Evolutionary conservation across 2,329 filamentous ascomycete genomes (phyloP), one percentile per base, ranked within the genome.

Genomic region (Neocatenulostroma microsporum): DNA sequence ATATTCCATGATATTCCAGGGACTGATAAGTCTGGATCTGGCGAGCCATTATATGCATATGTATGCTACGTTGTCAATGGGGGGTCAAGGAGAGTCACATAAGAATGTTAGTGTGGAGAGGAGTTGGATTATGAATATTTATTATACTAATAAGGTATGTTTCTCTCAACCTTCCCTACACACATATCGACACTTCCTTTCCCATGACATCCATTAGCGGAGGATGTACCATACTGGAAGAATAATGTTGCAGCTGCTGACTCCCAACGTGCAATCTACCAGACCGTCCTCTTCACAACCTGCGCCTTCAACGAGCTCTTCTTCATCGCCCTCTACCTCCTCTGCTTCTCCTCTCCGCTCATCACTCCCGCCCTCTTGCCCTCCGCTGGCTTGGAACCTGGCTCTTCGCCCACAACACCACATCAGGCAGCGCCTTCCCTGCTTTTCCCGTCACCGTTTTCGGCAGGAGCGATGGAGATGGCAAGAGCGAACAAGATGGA

Each of bases 1-100:
- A 39, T 96, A 86, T 82, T 80, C 85, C 47, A 87, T 96, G 50
- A 58, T 96, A 41, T 98, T 98, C 73, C 91, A 98, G 69, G 78
- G 82, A 29, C 68, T 98, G 56, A 94, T 98, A 62, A 83, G 82
- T 37, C 68, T 98, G 53, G 91, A 98, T 63, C 74, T 98, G 47
- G 84, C 91, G 19, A 94, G 87, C 61, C 91, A 98, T 64, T 98
- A 96, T 61, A 89, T 96, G 72, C 91, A 98, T 68, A 98, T 98
- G 91, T 96, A 94, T 60, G 85, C 88, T 10, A 94, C 87, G 1
- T 69, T 95, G 55, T 80, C 81, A 47, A 91, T 94, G 78, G 86
- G 83, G 36, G 86, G 85, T 36, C 73, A 77, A 36, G 76, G 79
- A 13, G 69, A 76, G 51, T 84, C 87, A 68, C 91, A 98, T 69